Evolutionary conservation across 1,139 yeast genomes (phyloP), one percentile per base, ranked within the genome.

Genomic region (Zygoascus meyerae): DNA sequence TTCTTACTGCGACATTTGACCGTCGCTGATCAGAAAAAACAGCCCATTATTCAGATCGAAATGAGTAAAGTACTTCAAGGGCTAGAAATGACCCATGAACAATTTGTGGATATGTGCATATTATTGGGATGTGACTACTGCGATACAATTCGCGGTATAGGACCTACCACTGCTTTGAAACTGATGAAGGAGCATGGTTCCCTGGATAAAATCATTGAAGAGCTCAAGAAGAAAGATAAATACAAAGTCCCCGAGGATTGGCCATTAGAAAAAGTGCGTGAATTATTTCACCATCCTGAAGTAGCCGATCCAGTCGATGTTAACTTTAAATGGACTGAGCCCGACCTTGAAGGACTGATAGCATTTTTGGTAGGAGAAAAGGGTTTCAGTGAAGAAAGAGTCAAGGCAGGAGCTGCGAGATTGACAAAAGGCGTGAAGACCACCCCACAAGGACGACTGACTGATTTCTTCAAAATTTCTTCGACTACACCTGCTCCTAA

Each of bases 71-170:
- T 87, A 0, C 68, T 90, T 49, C 83, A 81, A 54, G 95, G 90
- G 0, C 72, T 92, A 51, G 92, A 75, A 26, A 71, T 92, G 74
- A 78, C 79, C 43, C 72, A 77, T 47, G 77, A 75, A 26, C 84
- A 89, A 48, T 92, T 92, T 64, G 78, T 94, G 46, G 99, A 92
- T 63, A 68, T 92, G 59, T 90, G 98, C 69, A 92, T 94, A 42
- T 72, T 92, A 58, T 71, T 94, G 40, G 99, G 99, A 1, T 92
- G 98, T 67, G 99, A 92, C 69, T 92, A 92, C 65, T 87, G 96
- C 69, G 97, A 92, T 55, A 86, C 96, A 1, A 90, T 94, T 49
- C 79, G 79, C 55, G 98, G 98, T 11, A 83, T 94, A 47, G 99
- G 99, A 3, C 97, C 97, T 0, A 92, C 85, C 1, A 90, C 96